Percentiles rank a stretch among this genome's conserved stretches.
Conservation (phyloP, 129 eudicot species). For the Ambrosia artemisiifolia region DNA sequence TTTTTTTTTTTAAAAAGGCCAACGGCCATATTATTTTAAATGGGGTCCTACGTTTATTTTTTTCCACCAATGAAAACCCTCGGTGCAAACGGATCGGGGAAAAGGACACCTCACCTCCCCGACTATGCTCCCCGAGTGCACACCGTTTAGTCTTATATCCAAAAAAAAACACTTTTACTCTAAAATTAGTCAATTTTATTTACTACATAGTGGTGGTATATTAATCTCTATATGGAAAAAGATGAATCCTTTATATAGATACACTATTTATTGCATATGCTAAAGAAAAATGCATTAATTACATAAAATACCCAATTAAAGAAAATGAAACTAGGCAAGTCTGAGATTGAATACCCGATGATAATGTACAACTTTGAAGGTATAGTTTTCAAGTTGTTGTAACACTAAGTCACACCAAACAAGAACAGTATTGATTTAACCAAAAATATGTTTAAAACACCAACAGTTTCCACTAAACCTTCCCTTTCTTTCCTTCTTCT, state of each 20-base stretch:
- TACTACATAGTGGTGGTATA: not conserved
- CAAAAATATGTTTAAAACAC: conserved; percentile 23
- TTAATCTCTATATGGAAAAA: not conserved
- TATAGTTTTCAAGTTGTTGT: conserved; percentile 19
- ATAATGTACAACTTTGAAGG: not conserved
- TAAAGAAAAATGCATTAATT: not conserved
- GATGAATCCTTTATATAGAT: not conserved
- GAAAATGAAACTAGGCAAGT: not conserved
- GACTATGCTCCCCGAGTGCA: too few relatives aligned
- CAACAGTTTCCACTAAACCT: conserved; percentile 28
- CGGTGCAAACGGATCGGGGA: too few relatives aligned
- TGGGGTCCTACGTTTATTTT: too few relatives aligned
- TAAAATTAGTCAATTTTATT: not conserved
- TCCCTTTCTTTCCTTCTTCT: conserved; percentile 18
- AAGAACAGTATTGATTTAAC: conserved; percentile 20
- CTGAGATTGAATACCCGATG: not conserved
- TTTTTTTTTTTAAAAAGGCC: too few relatives aligned
- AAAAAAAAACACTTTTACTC: too few relatives aligned
- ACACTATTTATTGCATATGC: not conserved
- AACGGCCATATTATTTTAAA: too few relatives aligned
- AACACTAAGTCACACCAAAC: conserved; percentile 34
- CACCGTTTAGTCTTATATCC: too few relatives aligned
- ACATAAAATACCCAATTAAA: not conserved
- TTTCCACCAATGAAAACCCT: too few relatives aligned
- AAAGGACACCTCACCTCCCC: too few relatives aligned